phyloP scores from a whole-genome alignment of 176 grass and related monocot species.

The Themeda triandra region DNA sequence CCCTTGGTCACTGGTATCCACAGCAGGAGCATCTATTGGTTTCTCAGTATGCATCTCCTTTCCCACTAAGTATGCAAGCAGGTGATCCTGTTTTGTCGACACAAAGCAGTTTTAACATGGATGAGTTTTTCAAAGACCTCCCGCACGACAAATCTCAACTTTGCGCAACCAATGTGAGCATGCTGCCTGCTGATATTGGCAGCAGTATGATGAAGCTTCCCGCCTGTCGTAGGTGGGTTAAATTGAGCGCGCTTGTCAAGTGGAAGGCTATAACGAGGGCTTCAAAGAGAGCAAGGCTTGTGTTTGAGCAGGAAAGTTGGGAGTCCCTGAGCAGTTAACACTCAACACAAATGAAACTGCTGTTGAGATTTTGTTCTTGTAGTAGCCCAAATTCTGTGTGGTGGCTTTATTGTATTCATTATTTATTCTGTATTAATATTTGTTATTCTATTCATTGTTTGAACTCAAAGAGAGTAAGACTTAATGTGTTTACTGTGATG shows the following conservation, averaged over 20 bases:
- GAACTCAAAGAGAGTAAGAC: too few species aligned
- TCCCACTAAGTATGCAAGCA: background rate
- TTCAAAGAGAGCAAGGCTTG: background rate
- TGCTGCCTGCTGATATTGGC: too few species aligned
- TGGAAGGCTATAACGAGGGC: background rate
- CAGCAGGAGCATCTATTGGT: background rate
- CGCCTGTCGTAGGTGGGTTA: background rate
- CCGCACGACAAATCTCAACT: background rate
- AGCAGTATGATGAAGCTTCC: background rate
- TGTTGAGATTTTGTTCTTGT: background rate
- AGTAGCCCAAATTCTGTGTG: background rate
- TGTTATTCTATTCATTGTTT: background rate
- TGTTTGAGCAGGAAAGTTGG: background rate
- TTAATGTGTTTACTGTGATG: background rate
- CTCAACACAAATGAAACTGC: background rate
- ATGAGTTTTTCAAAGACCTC: background rate
- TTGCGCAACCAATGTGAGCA: too few species aligned
- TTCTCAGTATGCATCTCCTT: background rate
- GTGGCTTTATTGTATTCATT: background rate
- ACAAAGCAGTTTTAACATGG: constrained; percentile 1
- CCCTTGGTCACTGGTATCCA: background rate
- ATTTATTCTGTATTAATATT: background rate
- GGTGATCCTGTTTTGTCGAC: constrained; percentile 16
- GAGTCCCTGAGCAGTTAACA: background rate
- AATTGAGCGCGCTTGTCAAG: background rate